Evolutionary conservation across 176 grass and related monocot genomes (phyloP).

Genomic region (Leersia perrieri): DNA sequence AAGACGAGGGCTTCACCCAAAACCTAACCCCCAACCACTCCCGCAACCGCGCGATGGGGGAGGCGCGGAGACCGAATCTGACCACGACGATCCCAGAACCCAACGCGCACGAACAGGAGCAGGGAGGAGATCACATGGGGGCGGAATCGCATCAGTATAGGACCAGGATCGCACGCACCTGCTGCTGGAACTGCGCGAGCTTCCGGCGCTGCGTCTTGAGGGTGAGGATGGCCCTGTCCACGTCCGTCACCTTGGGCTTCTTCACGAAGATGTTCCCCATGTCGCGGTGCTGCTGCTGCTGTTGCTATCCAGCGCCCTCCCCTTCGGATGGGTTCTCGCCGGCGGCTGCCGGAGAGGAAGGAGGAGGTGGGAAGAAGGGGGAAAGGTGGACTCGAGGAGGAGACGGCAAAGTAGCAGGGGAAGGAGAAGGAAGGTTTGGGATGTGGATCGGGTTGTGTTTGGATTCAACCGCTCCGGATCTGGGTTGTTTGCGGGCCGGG

Average conservation of each 20-base stretch:
- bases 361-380: not conserved
- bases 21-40: conserved; percentile 3
- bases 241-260: conserved; percentile 97
- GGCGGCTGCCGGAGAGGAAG: conserved; percentile 18
- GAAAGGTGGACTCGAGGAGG: conserved; percentile 25
- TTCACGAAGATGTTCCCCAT: conserved; percentile 99
- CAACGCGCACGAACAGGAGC: not conserved
- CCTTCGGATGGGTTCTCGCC: not conserved
- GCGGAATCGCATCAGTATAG: not conserved
- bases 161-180: conserved; percentile 36
- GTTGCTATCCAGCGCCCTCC: not conserved
- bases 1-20: not conserved
- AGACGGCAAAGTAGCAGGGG: conserved; percentile 30
- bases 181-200: conserved; percentile 90
- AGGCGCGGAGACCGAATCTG: conserved; percentile 25
- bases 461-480: not conserved
- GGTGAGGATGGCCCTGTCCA: conserved; percentile 89
- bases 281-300: not conserved
- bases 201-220: conserved; percentile 98
- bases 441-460: not conserved
- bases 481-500: not conserved
- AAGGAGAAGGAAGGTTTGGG: not conserved
- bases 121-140: not conserved
- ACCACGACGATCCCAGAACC: not conserved
- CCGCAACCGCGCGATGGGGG: not conserved